Evolutionary conservation across 2,329 filamentous ascomycete species (phyloP).

Genomic region (Chaetomium strumarium): DNA sequence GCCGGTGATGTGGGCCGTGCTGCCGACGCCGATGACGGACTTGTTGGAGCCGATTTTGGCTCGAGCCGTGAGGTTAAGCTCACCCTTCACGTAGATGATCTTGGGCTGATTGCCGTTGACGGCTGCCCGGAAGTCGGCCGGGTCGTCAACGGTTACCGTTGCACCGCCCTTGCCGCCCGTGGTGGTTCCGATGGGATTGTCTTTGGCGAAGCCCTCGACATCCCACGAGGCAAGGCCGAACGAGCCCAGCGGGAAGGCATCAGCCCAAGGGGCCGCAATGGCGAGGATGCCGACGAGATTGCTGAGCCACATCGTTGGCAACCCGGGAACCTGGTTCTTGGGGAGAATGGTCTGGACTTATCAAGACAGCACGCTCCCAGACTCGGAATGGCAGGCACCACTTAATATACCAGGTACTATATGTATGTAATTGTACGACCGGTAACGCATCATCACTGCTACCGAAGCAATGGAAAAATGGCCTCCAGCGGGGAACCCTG

Average conservation of each 20-base stretch:
- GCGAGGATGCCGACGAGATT: constrained; percentile 7
- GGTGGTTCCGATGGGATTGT: constrained; percentile 34
- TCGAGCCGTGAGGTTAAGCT: constrained; percentile 35
- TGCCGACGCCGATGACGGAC: constrained; percentile 33
- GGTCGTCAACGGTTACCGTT: constrained; percentile 40
- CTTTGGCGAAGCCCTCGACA: constrained; percentile 26
- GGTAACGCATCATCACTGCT: background rate
- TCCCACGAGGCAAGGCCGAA: constrained; percentile 20
- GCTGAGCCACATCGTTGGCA: constrained; percentile 12
- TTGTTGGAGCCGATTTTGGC: constrained; percentile 40
- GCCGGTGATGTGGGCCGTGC: constrained; percentile 30
- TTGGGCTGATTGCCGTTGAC: constrained; percentile 37
- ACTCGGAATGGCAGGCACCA: background rate
- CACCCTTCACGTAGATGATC: constrained; percentile 39
- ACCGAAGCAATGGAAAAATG: background rate
- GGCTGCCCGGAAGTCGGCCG: constrained; percentile 38
- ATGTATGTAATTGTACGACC: too few relatives aligned
- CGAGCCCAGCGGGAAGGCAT: constrained; percentile 3
- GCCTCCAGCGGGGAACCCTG: constrained; percentile 19
- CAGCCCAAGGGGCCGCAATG: background rate
- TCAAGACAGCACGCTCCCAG: background rate
- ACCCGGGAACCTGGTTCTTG: background rate
- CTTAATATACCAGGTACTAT: background rate
- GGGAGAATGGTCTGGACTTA: too few relatives aligned
- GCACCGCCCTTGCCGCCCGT: constrained; percentile 41